These are phyloP conservation scores for Eleusine indica DNA, from an alignment of 176 grass and related monocot species.

Conservation along the genomic window DNA sequence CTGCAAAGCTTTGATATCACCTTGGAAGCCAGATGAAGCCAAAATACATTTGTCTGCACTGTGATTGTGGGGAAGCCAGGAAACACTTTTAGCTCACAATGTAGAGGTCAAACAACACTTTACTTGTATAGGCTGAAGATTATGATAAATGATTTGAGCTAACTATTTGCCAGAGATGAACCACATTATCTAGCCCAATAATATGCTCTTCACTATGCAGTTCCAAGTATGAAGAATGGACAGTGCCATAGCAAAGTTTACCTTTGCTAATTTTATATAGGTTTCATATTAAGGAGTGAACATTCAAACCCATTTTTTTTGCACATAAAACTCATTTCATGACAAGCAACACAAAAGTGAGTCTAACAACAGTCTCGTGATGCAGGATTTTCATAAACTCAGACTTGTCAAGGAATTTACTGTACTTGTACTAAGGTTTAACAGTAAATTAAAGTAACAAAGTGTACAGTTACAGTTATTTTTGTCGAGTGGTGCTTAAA, in stretches of 20 bases:
- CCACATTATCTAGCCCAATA: background rate
- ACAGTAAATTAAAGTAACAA: background rate
- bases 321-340: no score
- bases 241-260: background rate
- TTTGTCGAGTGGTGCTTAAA: background rate
- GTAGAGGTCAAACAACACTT: no score
- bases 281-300: background rate
- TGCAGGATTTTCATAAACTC: no score
- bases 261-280: background rate
- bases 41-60: conserved; percentile 77
- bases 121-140: no score
- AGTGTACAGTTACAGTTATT: background rate
- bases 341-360: no score
- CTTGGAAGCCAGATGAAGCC: conserved; percentile 93
- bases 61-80: conserved; percentile 14
- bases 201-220: background rate
- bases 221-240: conserved; percentile 2
- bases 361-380: no score
- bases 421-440: background rate
- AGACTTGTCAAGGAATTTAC: no score
- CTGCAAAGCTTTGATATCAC: conserved; percentile 82
- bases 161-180: background rate
- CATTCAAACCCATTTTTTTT: no score
- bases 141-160: no score
- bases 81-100: background rate